Evolutionary conservation across 139 green algal species (phyloP), one percentile per base, ranked within the genome.

Genomic region (Chlamydomonas schloesseri): DNA sequence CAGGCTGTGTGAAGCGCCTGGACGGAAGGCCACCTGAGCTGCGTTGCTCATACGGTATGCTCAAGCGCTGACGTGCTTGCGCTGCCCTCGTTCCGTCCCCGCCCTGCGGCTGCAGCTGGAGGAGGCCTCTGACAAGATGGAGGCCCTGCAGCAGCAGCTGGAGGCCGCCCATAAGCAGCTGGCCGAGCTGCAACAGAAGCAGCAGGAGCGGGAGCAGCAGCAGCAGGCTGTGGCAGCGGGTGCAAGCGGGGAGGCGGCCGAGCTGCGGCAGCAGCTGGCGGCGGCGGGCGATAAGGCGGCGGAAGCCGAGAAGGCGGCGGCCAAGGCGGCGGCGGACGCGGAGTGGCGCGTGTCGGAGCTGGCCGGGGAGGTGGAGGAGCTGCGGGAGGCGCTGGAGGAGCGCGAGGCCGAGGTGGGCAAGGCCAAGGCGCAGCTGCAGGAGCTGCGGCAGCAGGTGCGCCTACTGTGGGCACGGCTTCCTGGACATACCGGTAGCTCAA

Each of bases 91-190:
- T 73, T 3, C 47, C 50, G n/a, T n/a, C n/a, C n/a, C n/a, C n/a
- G n/a, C n/a, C n/a, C n/a, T n/a, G n/a, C n/a, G n/a, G n/a, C 10
- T 33, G 53, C 64, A 84, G 79, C 26, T 85, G n/a, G 65, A 85
- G 46, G 79, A 76, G 0, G 65, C 79, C 1, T 76, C 67, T 47
- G n/a, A 18, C 23, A n/a, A 26, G 11, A n/a, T 85, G 64, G 79
- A 85, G 65, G 79, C 67, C 6, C 68, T 85, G 17, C 79, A 69
- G 21, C 5, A 28, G 11, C 65, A 85, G 26, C 47, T 77, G 3
- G 14, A 26, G 21, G n/a, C 79, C 21, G 31, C 62, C 20, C 65
- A 55, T 9, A 47, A 21, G 17, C 67, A 76, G 31, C 79, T 50
- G 42, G 42, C 42, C 42, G 42, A 50, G 42, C 42, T 50, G 42